Percentiles rank a stretch among this genome's conserved stretches.
phyloP scores from a whole-genome alignment of 306 rosid species.

The Pyrus betulifolia region DNA sequence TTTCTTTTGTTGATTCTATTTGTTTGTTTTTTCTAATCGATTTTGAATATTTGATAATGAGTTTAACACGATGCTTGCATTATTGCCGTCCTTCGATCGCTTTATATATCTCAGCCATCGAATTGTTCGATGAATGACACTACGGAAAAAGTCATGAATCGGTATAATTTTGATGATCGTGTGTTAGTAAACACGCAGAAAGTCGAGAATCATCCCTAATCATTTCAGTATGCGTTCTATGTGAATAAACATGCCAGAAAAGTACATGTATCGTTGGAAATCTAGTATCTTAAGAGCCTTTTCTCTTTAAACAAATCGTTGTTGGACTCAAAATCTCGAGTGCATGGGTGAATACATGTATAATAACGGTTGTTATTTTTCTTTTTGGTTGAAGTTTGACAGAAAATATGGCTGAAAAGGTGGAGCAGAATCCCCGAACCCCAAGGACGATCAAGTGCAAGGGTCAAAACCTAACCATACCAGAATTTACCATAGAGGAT shows the following conservation, averaged over 20 bases:
- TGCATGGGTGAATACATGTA: too few species aligned
- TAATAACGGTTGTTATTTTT: neutral
- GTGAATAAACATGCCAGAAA: neutral
- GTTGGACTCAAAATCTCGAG: too few species aligned
- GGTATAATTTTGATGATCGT: neutral
- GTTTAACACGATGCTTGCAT: too few species aligned
- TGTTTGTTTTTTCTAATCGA: neutral
- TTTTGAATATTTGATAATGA: neutral
- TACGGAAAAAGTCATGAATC: neutral
- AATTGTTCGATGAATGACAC: too few species aligned
- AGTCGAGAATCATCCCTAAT: neutral
- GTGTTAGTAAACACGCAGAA: neutral
- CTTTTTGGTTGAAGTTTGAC: neutral
- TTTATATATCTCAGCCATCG: too few species aligned
- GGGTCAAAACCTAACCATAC: constrained; percentile 14
- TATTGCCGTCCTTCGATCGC: too few species aligned
- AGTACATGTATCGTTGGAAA: neutral
- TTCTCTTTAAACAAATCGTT: neutral
- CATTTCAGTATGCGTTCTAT: neutral
- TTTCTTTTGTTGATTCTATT: neutral
- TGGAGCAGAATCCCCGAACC: constrained; percentile 23
- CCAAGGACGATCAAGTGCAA: constrained; percentile 4
- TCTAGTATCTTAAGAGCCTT: neutral
- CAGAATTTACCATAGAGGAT: constrained; percentile 27
- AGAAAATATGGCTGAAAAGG: constrained; percentile 29